Evolutionary conservation across 805 yeast genomes (phyloP).

Genomic region (Candida andamanensis): DNA sequence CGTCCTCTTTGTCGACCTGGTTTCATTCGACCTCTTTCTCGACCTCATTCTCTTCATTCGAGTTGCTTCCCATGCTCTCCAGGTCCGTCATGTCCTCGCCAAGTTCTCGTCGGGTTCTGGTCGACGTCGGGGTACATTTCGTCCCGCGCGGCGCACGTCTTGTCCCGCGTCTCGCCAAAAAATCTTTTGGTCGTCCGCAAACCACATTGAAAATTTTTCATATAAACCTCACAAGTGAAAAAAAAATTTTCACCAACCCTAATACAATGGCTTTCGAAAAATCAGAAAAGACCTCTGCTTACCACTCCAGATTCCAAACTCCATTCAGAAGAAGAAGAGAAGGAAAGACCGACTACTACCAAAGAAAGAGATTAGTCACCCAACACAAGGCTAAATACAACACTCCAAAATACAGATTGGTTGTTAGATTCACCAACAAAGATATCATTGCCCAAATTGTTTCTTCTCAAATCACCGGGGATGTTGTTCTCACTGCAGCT

Average conservation of each 20-base stretch:
- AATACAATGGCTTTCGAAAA: slow-evolving; percentile 13
- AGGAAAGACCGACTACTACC: slow-evolving; percentile 99
- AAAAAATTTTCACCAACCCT: slow-evolving; percentile 7
- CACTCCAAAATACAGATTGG: slow-evolving; percentile 99
- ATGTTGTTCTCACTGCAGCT: slow-evolving; percentile 92
- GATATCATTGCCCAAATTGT: slow-evolving; percentile 98
- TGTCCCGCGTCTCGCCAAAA: too few species aligned
- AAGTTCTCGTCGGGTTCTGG: too few species aligned
- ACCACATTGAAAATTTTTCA: slow-evolving; percentile 13
- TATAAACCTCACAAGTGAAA: background rate
- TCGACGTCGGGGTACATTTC: too few species aligned
- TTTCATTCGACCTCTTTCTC: too few species aligned
- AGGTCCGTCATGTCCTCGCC: too few species aligned
- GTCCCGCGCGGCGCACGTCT: too few species aligned
- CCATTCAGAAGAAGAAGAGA: slow-evolving; percentile 99
- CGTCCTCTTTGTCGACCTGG: too few species aligned
- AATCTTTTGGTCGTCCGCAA: slow-evolving; percentile 8
- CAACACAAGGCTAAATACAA: slow-evolving; percentile 99
- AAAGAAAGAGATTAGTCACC: slow-evolving; percentile 98
- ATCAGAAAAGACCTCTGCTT: slow-evolving; percentile 70
- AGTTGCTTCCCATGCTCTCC: too few species aligned
- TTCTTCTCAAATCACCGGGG: slow-evolving; percentile 96
- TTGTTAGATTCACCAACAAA: slow-evolving; percentile 99
- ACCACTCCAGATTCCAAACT: slow-evolving; percentile 99
- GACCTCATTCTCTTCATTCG: too few species aligned